Evolutionary conservation across 2,329 filamentous ascomycete genomes (phyloP).

Genomic region (Fusarium austroafricanum): DNA sequence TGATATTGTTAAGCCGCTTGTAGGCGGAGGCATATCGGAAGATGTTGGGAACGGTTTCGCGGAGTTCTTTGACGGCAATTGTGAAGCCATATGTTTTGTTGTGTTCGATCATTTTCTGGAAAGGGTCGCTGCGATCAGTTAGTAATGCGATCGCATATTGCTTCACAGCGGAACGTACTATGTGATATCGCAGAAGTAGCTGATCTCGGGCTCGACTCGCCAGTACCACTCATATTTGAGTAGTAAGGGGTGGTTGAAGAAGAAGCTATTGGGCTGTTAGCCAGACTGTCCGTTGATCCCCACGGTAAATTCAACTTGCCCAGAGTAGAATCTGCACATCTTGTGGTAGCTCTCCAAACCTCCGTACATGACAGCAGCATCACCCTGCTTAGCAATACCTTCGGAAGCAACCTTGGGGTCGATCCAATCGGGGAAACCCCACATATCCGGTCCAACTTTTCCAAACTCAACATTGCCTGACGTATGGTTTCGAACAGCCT

Average conservation of each 20-base stretch:
- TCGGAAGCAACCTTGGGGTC: conserved; percentile 94
- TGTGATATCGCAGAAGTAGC: conserved; percentile 99
- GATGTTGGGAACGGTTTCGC: conserved; percentile 97
- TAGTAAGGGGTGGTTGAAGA: conserved; percentile 95
- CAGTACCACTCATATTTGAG: conserved; percentile 99
- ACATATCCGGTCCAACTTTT: conserved; percentile 89
- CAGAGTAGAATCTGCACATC: conserved; percentile 99
- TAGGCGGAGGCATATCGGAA: conserved; percentile 99
- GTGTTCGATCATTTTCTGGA: conserved; percentile 89
- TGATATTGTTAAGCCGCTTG: conserved; percentile 90
- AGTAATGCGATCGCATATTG: neutral
- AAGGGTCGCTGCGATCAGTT: conserved; percentile 77
- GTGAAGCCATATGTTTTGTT: conserved; percentile 99
- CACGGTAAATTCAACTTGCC: conserved; percentile 64
- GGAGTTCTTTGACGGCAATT: conserved; percentile 97
- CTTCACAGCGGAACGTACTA: conserved; percentile 69
- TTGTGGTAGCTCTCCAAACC: conserved; percentile 98
- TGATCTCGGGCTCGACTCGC: conserved; percentile 98
- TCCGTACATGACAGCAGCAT: conserved; percentile 98
- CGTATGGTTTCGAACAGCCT: conserved; percentile 89
- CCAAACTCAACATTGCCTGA: conserved; percentile 90
- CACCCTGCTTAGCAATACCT: conserved; percentile 95
- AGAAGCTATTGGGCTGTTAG: conserved; percentile 70
- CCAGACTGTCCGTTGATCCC: neutral
- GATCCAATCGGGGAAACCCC: conserved; percentile 97